These are phyloP conservation scores for Fallopia convolvulus DNA, from an alignment of 148 eudicot genomes.

Conservation along the genomic window DNA sequence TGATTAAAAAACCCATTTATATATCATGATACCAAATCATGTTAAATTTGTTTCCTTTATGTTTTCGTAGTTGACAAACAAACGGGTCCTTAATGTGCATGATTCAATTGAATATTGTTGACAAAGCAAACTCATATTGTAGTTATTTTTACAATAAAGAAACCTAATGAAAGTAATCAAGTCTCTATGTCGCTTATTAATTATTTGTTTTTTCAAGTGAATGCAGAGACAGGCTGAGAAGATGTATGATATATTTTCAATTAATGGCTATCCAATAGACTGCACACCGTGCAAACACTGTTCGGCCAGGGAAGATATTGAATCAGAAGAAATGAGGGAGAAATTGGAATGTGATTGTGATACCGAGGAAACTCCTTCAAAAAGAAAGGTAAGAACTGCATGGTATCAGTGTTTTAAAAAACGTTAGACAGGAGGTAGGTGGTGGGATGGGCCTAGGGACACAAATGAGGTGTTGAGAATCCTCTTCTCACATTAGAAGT, in stretches of 20 bases:
- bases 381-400: slow-evolving; percentile 38
- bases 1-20: too few species aligned
- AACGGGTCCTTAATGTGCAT: too few species aligned
- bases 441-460: too few species aligned
- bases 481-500: too few species aligned
- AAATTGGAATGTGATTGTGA: slow-evolving; percentile 17
- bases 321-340: slow-evolving; percentile 26
- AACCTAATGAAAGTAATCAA: neutral
- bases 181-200: neutral
- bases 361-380: slow-evolving; percentile 28
- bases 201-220: neutral
- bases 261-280: slow-evolving; percentile 27
- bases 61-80: too few species aligned
- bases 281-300: slow-evolving; percentile 38
- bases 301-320: slow-evolving; percentile 21
- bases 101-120: too few species aligned
- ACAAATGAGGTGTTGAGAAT: too few species aligned
- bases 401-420: neutral
- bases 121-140: neutral
- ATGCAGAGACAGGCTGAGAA: slow-evolving; percentile 53
- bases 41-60: too few species aligned
- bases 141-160: neutral
- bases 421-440: too few species aligned
- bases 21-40: too few species aligned
- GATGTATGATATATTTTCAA: slow-evolving; percentile 34